Evolutionary conservation across 2,329 filamentous ascomycete genomes (phyloP), one percentile per base, ranked within the genome.

Genomic region (Cladophialophora carrionii): DNA sequence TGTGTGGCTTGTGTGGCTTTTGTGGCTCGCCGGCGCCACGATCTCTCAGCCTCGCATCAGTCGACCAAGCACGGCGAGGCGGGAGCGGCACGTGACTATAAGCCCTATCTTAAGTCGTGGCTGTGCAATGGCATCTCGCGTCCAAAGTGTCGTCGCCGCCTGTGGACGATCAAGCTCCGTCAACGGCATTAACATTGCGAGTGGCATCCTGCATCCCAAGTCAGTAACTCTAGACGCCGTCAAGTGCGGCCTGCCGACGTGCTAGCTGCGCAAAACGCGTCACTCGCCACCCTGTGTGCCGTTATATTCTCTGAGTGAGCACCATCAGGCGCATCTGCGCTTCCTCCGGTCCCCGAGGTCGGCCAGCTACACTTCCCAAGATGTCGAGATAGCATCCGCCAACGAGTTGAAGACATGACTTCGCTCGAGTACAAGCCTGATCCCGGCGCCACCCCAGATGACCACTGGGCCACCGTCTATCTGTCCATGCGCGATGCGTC

Each of bases 401-500:
- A 12, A 9, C 31, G 22, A 34, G 41, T 56, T 72, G 70, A 70
- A 57, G 59, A 63, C 69, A 82, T 82, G 80, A 37, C 29, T 49
- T 75, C 77, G 66, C 74, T 77, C 65, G 74, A 71, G 57, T 83
- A 79, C 72, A 68, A 73, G 34, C 78, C 80, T 37, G 73, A 74
- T 59, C 53, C 68, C 51, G 74, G 72, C 60, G 77, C 76, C 57
- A 68, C 76, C 34, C 73, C 77, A 51, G 70, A 75, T 65, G 62
- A 76, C 43, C 78, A 77, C 58, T 79, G 75, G 77, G 72, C 72
- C 32, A 74, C 76, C n/a, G 73, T 78, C 46, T 73, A 77, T 61
- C 71, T 80, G 66, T 85, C 85, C 52, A 84, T 88, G 74, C 78
- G 87, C 74, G 87, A 90, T 78, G 77, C 88, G 48, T 81, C 82